Conservation (phyloP, 176 grass and related monocot genomes). For the Cocos nucifera region DNA sequence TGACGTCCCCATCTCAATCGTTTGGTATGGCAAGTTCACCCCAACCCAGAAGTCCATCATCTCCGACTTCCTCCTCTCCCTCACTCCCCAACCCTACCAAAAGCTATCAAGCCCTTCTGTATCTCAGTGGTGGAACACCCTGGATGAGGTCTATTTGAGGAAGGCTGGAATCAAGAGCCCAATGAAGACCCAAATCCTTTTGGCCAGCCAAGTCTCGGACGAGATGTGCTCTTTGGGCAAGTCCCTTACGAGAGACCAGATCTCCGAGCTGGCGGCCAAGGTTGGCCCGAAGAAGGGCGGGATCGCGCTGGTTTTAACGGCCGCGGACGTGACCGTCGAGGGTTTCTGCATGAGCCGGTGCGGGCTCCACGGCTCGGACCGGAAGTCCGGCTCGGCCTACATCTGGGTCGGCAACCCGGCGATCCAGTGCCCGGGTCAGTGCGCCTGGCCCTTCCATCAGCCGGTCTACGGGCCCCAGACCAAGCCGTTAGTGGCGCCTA, state of each 20-base stretch:
- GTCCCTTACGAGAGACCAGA: slow-evolving; percentile 35
- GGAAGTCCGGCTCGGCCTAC: slow-evolving; percentile 24
- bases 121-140: slow-evolving; percentile 49
- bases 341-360: slow-evolving; percentile 73
- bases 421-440: slow-evolving; percentile 38
- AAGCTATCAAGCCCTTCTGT: slow-evolving; percentile 25
- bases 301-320: slow-evolving; percentile 48
- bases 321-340: slow-evolving; percentile 47
- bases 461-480: slow-evolving; percentile 50
- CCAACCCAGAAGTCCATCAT: slow-evolving; percentile 48
- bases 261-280: slow-evolving; percentile 35
- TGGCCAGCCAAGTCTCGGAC: slow-evolving; percentile 39
- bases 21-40: slow-evolving; percentile 82
- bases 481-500: slow-evolving; percentile 34
- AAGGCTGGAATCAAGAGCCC: slow-evolving; percentile 3
- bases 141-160: slow-evolving; percentile 25
- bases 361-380: slow-evolving; percentile 30
- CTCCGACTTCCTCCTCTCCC: slow-evolving; percentile 62
- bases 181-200: slow-evolving; percentile 21
- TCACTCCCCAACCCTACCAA: slow-evolving; percentile 3
- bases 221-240: slow-evolving; percentile 43
- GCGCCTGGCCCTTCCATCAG: slow-evolving; percentile 49
- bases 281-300: slow-evolving; percentile 28
- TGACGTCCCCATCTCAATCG: slow-evolving; percentile 49
- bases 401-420: slow-evolving; percentile 57